phyloP scores from a whole-genome alignment of 2,329 filamentous ascomycete species.

The Geoglossum cookeanum region DNA sequence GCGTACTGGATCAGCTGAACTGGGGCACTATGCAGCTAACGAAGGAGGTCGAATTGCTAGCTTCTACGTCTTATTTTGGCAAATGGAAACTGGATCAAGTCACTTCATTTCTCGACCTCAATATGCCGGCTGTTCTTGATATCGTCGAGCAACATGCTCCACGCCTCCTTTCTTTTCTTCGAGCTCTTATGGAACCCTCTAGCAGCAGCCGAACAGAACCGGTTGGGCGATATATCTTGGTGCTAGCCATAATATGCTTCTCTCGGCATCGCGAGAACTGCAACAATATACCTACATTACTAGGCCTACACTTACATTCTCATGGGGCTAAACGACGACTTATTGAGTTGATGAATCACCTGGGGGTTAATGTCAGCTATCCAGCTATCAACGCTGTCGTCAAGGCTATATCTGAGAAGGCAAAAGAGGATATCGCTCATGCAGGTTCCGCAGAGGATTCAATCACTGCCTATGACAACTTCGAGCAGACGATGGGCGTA shows the following conservation, averaged over 20 bases:
- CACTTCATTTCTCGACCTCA: background rate
- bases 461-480: background rate
- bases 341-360: background rate
- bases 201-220: background rate
- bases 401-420: background rate
- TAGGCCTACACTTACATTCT: background rate
- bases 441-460: background rate
- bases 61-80: background rate
- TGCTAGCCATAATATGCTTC: background rate
- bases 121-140: background rate
- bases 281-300: background rate
- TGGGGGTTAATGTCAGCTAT: background rate
- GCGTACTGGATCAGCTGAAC: background rate
- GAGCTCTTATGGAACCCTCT: background rate
- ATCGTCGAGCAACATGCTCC: background rate
- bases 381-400: background rate
- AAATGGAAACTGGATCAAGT: background rate
- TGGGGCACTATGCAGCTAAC: background rate
- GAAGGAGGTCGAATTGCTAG: background rate
- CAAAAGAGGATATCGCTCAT: background rate
- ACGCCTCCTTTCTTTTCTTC: background rate
- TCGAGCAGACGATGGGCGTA: background rate
- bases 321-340: background rate
- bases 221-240: background rate
- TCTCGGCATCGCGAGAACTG: background rate